Evolutionary conservation across 2,329 filamentous ascomycete genomes (phyloP).

Genomic region (Epichloe uncinata): DNA sequence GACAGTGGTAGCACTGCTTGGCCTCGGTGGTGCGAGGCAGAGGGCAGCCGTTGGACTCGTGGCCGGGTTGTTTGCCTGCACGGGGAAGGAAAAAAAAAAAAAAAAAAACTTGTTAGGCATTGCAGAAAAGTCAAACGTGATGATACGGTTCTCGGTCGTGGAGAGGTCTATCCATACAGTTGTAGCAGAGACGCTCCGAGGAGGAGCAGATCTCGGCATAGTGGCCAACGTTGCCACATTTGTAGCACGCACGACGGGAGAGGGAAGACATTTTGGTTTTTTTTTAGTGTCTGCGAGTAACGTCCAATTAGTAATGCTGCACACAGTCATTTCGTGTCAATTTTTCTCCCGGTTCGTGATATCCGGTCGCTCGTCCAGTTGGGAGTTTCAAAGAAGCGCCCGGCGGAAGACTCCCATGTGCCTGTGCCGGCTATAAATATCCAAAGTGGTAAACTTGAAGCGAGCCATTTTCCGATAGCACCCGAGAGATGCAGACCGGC

Average conservation of each 20-base stretch:
- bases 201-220: slow-evolving; percentile 89
- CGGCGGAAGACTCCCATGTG: background rate
- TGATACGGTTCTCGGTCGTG: background rate
- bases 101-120: background rate
- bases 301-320: background rate
- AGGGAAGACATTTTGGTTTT: slow-evolving; percentile 55
- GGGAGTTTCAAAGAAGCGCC: background rate
- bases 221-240: slow-evolving; percentile 72
- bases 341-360: background rate
- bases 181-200: slow-evolving; percentile 97
- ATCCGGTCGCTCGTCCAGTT: background rate
- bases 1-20: slow-evolving; percentile 99
- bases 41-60: slow-evolving; percentile 96
- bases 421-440: background rate
- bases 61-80: slow-evolving; percentile 72
- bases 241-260: slow-evolving; percentile 73
- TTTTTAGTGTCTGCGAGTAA: background rate
- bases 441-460: background rate
- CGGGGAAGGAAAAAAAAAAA: background rate
- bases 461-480: background rate
- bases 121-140: background rate
- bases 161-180: slow-evolving; percentile 53
- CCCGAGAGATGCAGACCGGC: background rate
- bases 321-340: background rate
- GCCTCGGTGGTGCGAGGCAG: slow-evolving; percentile 93